Conservation (phyloP, 2,329 filamentous ascomycete genomes). For the Fusarium illudens region DNA sequence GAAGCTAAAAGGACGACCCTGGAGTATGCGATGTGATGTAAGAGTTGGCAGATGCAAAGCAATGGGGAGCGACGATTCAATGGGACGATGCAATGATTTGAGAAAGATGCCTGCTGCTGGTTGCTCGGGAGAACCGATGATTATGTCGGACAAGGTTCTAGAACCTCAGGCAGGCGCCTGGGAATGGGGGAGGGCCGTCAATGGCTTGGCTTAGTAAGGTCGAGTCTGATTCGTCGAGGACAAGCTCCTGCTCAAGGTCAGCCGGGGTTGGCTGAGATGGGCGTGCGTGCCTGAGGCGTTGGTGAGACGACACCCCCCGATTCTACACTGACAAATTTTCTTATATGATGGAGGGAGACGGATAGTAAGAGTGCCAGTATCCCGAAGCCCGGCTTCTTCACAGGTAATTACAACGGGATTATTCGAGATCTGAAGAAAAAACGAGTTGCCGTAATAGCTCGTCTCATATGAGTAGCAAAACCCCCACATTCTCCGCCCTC, state of each 20-base stretch:
- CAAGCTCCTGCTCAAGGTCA: neutral
- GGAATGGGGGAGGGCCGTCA: constrained; percentile 10
- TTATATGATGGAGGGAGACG: neutral
- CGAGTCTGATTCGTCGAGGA: constrained; percentile 1
- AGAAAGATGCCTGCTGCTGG: constrained; percentile 5
- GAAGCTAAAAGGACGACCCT: neutral
- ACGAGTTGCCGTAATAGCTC: neutral
- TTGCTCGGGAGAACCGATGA: constrained; percentile 11
- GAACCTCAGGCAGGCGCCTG: constrained; percentile 3
- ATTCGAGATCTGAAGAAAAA: neutral
- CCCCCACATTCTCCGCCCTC: constrained; percentile 16
- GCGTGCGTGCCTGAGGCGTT: neutral
- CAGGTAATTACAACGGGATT: neutral
- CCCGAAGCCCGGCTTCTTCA: neutral
- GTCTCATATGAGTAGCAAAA: neutral
- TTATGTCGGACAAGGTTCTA: constrained; percentile 18
- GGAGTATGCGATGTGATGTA: neutral
- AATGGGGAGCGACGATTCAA: neutral
- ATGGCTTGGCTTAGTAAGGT: constrained; percentile 31
- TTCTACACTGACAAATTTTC: too few relatives aligned
- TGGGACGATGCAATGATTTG: constrained; percentile 23
- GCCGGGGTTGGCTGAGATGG: constrained; percentile 1
- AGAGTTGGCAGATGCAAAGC: neutral
- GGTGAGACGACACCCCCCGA: too few relatives aligned
- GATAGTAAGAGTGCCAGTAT: neutral